These are phyloP conservation scores for Penicillium expansum DNA, from an alignment of 2,329 filamentous ascomycete genomes.

Conservation along the genomic window DNA sequence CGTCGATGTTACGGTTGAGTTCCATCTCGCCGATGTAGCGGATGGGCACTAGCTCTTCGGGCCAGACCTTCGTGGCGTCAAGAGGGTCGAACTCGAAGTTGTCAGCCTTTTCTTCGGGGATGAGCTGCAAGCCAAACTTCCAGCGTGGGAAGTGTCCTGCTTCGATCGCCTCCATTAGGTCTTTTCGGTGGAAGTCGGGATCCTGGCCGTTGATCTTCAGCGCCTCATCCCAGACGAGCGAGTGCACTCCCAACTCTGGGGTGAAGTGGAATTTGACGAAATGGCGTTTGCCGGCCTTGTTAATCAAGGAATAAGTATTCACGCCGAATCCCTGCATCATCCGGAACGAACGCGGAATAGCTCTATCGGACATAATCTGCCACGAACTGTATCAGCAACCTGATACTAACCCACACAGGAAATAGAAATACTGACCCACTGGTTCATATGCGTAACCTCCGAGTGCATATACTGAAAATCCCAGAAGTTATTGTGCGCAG, in stretches of 20 bases:
- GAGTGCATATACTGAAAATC: slow-evolving; percentile 38
- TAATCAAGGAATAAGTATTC: slow-evolving; percentile 36
- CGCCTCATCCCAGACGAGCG: slow-evolving; percentile 61
- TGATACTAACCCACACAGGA: neutral
- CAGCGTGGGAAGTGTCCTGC: slow-evolving; percentile 69
- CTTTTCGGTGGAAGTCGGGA: slow-evolving; percentile 78
- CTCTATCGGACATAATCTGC: slow-evolving; percentile 37
- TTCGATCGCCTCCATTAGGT: slow-evolving; percentile 71
- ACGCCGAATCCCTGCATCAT: slow-evolving; percentile 42
- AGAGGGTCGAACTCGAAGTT: slow-evolving; percentile 84
- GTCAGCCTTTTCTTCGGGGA: slow-evolving; percentile 68
- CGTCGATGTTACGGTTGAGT: slow-evolving; percentile 74
- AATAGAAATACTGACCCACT: slow-evolving; percentile 26
- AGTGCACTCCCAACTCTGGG: slow-evolving; percentile 36
- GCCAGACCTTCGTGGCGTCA: slow-evolving; percentile 84
- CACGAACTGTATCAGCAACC: neutral
- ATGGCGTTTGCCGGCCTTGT: slow-evolving; percentile 33
- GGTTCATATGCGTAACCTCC: slow-evolving; percentile 35
- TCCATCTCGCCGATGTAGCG: slow-evolving; percentile 76
- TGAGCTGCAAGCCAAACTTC: slow-evolving; percentile 78
- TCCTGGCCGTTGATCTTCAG: slow-evolving; percentile 72
- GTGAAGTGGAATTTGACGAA: slow-evolving; percentile 39
- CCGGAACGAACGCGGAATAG: slow-evolving; percentile 35
- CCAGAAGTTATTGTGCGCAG: slow-evolving; percentile 53
- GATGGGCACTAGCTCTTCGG: slow-evolving; percentile 71